Percentiles rank a stretch among this genome's conserved stretches.
These are phyloP conservation scores for Somion occarium DNA, from an alignment of 1,284 basidiomycete species.

Conservation along the genomic window DNA sequence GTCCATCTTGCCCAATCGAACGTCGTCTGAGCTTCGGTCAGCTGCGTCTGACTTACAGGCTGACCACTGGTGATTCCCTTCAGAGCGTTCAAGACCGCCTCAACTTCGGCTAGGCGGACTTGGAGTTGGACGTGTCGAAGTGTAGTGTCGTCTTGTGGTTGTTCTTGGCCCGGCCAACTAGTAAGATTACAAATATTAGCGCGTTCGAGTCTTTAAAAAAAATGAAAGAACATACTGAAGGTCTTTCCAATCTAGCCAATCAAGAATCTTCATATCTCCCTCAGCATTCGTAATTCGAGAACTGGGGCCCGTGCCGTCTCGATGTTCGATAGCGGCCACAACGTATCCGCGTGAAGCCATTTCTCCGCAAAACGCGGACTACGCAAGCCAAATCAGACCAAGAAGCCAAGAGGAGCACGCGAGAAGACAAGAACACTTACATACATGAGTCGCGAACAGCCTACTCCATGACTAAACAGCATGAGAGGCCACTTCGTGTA, in stretches of 20 bases:
- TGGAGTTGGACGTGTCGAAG: slow-evolving; percentile 38
- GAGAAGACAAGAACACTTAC: neutral
- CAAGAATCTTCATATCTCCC: slow-evolving; percentile 26
- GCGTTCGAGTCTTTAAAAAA: too few species aligned
- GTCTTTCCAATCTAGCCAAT: slow-evolving; percentile 33
- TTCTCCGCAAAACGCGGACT: slow-evolving; percentile 35
- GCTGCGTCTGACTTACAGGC: slow-evolving; percentile 6
- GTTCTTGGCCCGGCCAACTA: slow-evolving; percentile 29
- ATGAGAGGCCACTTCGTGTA: slow-evolving; percentile 30
- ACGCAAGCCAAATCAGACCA: neutral
- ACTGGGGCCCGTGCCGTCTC: slow-evolving; percentile 40
- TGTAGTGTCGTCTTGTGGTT: slow-evolving; percentile 32
- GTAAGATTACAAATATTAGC: neutral
- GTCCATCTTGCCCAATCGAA: slow-evolving; percentile 20
- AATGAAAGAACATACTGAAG: slow-evolving; percentile 20
- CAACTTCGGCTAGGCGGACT: slow-evolving; percentile 38
- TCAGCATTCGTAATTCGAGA: slow-evolving; percentile 29
- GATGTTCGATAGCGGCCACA: slow-evolving; percentile 43
- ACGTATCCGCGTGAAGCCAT: slow-evolving; percentile 37
- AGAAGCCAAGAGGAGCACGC: neutral
- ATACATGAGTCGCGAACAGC: slow-evolving; percentile 35
- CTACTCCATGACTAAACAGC: slow-evolving; percentile 36
- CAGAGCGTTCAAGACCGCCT: slow-evolving; percentile 31
- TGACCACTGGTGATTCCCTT: slow-evolving; percentile 15
- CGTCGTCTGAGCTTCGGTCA: slow-evolving; percentile 7